phyloP scores from a whole-genome alignment of 2,329 filamentous ascomycete genomes.

The Trichoderma endophyticum region DNA sequence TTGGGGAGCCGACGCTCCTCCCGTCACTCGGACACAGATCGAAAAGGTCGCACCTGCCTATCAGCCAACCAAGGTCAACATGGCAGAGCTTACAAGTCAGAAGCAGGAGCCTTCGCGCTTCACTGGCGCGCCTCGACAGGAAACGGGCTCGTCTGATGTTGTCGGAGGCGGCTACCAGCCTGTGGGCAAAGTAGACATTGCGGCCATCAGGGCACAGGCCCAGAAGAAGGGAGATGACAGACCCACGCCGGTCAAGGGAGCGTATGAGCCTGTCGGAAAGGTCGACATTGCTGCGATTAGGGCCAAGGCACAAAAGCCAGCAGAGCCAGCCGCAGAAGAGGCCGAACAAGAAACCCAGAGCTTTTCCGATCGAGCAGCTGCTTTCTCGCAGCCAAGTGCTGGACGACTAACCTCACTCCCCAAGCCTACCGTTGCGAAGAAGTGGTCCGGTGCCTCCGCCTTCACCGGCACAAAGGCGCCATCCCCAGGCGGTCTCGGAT shows the following conservation, averaged over 20 bases:
- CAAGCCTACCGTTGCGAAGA: conserved; percentile 93
- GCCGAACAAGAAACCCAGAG: conserved; percentile 47
- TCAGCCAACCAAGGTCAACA: conserved; percentile 92
- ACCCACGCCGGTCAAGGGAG: conserved; percentile 81
- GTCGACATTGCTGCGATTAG: conserved; percentile 95
- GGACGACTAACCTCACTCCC: conserved; percentile 83
- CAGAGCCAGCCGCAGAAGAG: background rate
- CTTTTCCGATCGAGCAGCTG: conserved; percentile 71
- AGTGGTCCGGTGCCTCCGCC: conserved; percentile 67
- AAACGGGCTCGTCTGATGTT: conserved; percentile 57
- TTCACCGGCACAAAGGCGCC: conserved; percentile 91
- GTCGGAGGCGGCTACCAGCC: conserved; percentile 88
- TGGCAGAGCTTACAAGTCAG: conserved; percentile 77
- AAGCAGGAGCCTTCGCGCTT: conserved; percentile 64
- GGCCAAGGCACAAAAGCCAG: conserved; percentile 70
- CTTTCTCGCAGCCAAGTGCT: conserved; percentile 61
- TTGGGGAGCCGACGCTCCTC: conserved; percentile 94
- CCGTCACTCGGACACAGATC: conserved; percentile 77
- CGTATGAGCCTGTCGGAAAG: conserved; percentile 93
- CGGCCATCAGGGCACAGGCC: conserved; percentile 75
- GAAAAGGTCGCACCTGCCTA: conserved; percentile 93
- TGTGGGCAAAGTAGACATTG: conserved; percentile 96
- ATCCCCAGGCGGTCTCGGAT: conserved; percentile 65
- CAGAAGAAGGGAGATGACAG: conserved; percentile 71
- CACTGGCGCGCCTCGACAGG: conserved; percentile 43